Evolutionary conservation across 2,329 filamentous ascomycete genomes (phyloP), one percentile per base, ranked within the genome.

Genomic region (Trichoderma breve): DNA sequence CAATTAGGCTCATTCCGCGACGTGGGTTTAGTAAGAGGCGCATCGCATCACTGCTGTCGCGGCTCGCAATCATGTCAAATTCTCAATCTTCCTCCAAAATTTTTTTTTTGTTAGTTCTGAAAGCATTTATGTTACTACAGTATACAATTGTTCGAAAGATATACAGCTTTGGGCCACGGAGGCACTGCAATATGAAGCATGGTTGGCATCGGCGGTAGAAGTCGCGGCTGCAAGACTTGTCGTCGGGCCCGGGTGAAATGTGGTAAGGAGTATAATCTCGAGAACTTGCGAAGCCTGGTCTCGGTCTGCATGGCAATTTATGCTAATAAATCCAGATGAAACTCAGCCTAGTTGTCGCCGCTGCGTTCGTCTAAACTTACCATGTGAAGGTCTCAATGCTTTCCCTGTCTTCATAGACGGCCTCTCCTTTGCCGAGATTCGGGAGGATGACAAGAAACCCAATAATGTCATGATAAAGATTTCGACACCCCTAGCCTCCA

Each of bases 241-340:
- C 64, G 64, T 55, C 64, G 64, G n/a, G 64, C 47, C 9, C 64
- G 64, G 24, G 64, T 67, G n/a, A 67, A 67, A 47, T 67, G 64
- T 34, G 64, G 64, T 67, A 57, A 53, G 32, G 34, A 26, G 3
- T 6, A 39, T 11, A 14, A 43, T 43, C 39, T 43, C 39, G 39
- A 43, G 18, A 43, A 43, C 18, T 43, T 43, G 39, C 6, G 39
- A n/a, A 43, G 39, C 39, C 18, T 9, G 39, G n/a, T 43, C 39
- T 9, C 18, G 1, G 39, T 6, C 6, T 43, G 18, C 39, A 43
- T 43, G 39, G 6, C 39, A n/a, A n/a, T n/a, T 43, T 43, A 43
- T 43, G 3, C 39, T 43, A 43, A n/a, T 7, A n/a, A n/a, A 43
- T 43, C 15, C 9, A 43, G 39, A 43, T 2, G 15, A 43, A 9